Evolutionary conservation across 495 filamentous ascomycete species (phyloP).

Genomic region (Daldinia concentrica): DNA sequence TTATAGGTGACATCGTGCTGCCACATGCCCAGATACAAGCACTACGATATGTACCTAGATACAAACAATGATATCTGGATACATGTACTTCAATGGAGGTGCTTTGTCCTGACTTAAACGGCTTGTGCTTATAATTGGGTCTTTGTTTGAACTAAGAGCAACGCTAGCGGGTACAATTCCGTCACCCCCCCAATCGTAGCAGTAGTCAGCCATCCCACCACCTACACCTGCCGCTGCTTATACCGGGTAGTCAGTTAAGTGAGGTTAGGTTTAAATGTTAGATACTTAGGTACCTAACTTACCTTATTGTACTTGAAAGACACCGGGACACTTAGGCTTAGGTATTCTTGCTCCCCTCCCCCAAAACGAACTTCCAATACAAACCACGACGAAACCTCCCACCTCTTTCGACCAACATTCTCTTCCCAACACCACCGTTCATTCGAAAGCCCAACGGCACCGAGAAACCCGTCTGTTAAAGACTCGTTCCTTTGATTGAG

Average conservation of each 20-base stretch:
- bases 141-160: constrained; percentile 15
- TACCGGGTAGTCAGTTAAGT: constrained; percentile 7
- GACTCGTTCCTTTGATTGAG: constrained; percentile 21
- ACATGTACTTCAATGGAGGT: background rate
- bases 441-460: constrained; percentile 26
- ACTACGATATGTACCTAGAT: too few relatives aligned
- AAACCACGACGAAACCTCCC: constrained; percentile 28
- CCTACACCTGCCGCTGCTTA: constrained; percentile 13
- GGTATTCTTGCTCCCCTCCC: constrained; percentile 33
- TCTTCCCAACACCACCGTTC: constrained; percentile 22
- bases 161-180: constrained; percentile 27
- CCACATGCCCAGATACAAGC: background rate
- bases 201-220: constrained; percentile 3
- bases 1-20: background rate
- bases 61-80: background rate
- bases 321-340: constrained; percentile 6
- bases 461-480: constrained; percentile 15
- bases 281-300: constrained; percentile 7
- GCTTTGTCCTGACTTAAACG: constrained; percentile 17
- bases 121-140: constrained; percentile 11
- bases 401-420: constrained; percentile 25
- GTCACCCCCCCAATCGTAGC: constrained; percentile 18
- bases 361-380: constrained; percentile 17
- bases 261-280: constrained; percentile 8
- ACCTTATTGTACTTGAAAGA: constrained; percentile 2